Base-by-base conservation (phyloP, 352 stramenopile species). In the Globisporangium lucens region DNA sequence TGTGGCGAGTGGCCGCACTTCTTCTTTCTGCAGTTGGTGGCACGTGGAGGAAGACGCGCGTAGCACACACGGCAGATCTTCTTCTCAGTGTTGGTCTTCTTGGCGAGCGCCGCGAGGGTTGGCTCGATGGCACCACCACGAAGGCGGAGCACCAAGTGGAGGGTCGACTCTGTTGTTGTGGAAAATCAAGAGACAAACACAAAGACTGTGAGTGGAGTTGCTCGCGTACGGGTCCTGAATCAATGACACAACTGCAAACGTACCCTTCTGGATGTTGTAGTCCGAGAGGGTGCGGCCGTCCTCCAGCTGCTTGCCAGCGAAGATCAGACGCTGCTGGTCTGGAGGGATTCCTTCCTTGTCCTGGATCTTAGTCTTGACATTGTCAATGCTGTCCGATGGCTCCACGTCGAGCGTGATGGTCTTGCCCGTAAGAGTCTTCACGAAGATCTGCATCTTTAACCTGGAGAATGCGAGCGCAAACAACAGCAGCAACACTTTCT, bases 11-110 rank as follows among this genome's bases (percentile, higher is more conserved):
- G 98, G 78, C 98, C 98, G 78, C 98, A 99, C 94, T 99, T 99
- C 93, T 99, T 99, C 97, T 99, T 99, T 77, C 98, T 94, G 95
- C 98, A 99, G 93, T 99, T 99, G 69, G 93, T 99, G 63, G 98
- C 98, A 83, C 97, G 97, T 58, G 97, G 97, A 51, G 98, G 98
- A 61, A 99, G 96, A 91, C 98, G 96, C 70, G 98, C 98, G 84
- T 99, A 99, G 87, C 98, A 99, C 79, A 99, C 99, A 79, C 98
- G 96, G 93, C 98, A 99, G 71, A 99, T 98, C 84, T 98, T 91
- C 95, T 99, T 99, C 75, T 99, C 97, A 74, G 93, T 98, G 92
- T 99, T 99, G 82, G 94, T 99, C 90, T 98, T 98, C 89, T 99
- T 99, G 75, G 98, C 98, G 61, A 99, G 86, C 61, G 98, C 89